Base-by-base conservation (phyloP, 257 asterid species). In the Ophiorrhiza pumila region DNA sequence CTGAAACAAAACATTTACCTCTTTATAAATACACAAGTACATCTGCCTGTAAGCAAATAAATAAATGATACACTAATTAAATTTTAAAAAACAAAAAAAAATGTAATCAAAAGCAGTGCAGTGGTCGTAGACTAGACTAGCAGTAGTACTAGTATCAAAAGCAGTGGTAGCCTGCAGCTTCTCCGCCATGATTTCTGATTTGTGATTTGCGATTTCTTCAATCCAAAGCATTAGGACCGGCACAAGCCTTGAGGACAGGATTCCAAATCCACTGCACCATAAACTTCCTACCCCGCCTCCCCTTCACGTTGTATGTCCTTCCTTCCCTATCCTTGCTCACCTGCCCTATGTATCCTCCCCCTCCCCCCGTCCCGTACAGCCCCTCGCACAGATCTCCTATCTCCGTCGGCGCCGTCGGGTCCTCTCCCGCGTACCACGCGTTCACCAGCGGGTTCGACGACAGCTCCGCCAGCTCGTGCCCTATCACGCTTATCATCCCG, bases 341-440 rank as follows among this genome's bases (percentile, higher is more conserved):
- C 83, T 84, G 90, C 11, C 98, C 98, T 3, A 87, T 86, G 45
- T 86, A 93, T 72, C 97, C 97, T 23, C 98, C 98, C 0, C 98
- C 98, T 7, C 97, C 98, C 0, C 97, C 97, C 0, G 83, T 91
- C 0, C 98, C 98, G 60, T 93, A 93, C 81, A 93, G n/a, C 22
- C 98, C 97, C 27, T 92, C 98, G 46, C 98, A 93, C 73, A 93
- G 80, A 66, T 91, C 98, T 1, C 96, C 98, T 0, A 93, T 93
- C 84, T 93, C 97, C 47, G 97, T 91, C 42, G 97, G 97, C 39
- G 96, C 91, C 75, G 89, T 90, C 8, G 98, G 97, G 52, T 93
- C 97, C 79, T 93, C 96, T 0, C 98, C 98, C 2, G 98, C 97
- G 70, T 93, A 93, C 97, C 97, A 93, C n/a, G 98, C 98, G 74